A percentile compares a stretch with the other conserved stretches of the same genome.
Conservation (phyloP, 371 early-diverging fungal genomes). For the Conidiobolus coronatus region DNA sequence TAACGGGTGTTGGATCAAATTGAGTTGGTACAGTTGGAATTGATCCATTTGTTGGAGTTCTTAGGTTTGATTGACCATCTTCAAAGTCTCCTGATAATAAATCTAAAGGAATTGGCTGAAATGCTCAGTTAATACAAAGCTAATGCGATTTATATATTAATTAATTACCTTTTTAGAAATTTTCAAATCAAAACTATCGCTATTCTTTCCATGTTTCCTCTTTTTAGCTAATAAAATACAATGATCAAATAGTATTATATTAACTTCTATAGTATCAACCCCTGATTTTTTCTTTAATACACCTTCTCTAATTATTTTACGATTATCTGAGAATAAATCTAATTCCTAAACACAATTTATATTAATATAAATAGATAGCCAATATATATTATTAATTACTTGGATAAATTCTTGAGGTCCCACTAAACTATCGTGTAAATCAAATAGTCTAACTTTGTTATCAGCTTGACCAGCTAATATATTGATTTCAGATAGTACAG, state of each 20-base stretch:
- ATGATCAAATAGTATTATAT: conserved; percentile 69
- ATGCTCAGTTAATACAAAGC: too few species aligned
- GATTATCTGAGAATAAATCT: conserved; percentile 32
- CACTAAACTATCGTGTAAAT: conserved; percentile 20
- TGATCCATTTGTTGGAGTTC: background rate
- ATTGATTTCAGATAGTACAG: conserved; percentile 50
- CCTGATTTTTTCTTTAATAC: conserved; percentile 41
- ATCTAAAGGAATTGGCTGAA: conserved; percentile 49
- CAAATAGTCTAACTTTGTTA: conserved; percentile 39
- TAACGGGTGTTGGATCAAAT: background rate
- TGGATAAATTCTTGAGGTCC: conserved; percentile 21
- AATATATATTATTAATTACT: conserved; percentile 10
- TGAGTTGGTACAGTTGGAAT: background rate
- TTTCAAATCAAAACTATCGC: conserved; percentile 35
- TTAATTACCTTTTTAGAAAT: conserved; percentile 20
- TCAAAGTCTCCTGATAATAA: conserved; percentile 34
- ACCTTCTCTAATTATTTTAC: conserved; percentile 57
- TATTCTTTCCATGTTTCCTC: conserved; percentile 19
- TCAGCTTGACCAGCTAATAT: conserved; percentile 49
- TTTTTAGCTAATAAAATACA: conserved; percentile 50
- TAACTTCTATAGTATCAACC: conserved; percentile 34
- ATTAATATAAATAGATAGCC: background rate
- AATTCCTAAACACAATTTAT: conserved; percentile 31
- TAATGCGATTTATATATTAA: too few species aligned
- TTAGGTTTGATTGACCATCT: conserved; percentile 17